phyloP scores from a whole-genome alignment of 768 basidiomycete species.

The Leccinellum albellum region DNA sequence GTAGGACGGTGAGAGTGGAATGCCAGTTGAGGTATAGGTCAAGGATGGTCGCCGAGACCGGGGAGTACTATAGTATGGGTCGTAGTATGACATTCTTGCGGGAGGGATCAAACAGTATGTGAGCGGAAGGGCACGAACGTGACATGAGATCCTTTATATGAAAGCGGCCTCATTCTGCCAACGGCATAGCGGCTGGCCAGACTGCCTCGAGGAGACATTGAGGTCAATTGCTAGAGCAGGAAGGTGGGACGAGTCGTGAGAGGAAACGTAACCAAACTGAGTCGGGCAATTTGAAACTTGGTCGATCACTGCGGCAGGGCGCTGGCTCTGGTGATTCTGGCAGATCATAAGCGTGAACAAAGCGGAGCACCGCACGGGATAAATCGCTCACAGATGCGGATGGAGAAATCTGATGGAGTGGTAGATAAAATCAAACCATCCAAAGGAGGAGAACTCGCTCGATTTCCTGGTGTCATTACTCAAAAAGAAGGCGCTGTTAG shows the following conservation, averaged over 20 bases:
- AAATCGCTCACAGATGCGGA: not conserved
- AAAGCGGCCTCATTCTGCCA: constrained; percentile 4
- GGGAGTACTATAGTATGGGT: constrained; percentile 33
- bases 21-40: constrained; percentile 29
- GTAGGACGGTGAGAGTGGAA: constrained; percentile 40
- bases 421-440: not conserved
- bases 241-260: constrained; percentile 16
- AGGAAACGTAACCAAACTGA: constrained; percentile 10
- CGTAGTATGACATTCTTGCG: constrained; percentile 43
- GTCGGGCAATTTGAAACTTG: constrained; percentile 21
- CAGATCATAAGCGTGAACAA: constrained; percentile 1
- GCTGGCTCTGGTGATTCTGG: not conserved
- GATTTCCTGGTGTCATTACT: not conserved
- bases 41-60: constrained; percentile 33
- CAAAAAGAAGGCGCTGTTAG: constrained; percentile 8
- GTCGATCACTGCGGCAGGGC: constrained; percentile 9
- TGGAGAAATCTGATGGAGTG: not conserved
- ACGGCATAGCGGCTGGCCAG: constrained; percentile 14
- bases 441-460: not conserved
- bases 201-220: constrained; percentile 31
- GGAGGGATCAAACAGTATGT: constrained; percentile 1
- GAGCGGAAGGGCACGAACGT: not conserved
- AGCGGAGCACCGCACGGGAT: constrained; percentile 23
- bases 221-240: constrained; percentile 13
- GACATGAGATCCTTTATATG: constrained; percentile 23